These are phyloP conservation scores for Colletotrichum salicis DNA, from an alignment of 2,329 filamentous ascomycete species.

Conservation along the genomic window DNA sequence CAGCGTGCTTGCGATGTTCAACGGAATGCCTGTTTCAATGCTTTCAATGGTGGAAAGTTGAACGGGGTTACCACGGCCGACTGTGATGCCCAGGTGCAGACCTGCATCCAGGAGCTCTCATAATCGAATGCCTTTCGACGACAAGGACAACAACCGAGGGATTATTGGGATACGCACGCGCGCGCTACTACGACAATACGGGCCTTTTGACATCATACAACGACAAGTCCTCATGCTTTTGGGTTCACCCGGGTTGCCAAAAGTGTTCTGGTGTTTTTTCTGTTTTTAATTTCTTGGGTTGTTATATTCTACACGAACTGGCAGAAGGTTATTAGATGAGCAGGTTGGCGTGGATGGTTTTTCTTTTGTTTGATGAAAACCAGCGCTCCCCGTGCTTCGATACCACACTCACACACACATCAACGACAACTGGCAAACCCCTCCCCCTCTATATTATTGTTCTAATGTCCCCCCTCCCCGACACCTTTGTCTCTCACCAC, in stretches of 20 bases:
- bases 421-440: conserved; percentile 23
- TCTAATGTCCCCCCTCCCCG: conserved; percentile 33
- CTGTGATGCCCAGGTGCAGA: conserved; percentile 64
- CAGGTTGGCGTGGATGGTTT: conserved; percentile 16
- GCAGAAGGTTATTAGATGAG: conserved; percentile 19
- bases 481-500: neutral
- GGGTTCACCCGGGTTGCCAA: neutral
- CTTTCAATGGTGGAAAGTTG: conserved; percentile 61
- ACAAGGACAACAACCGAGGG: conserved; percentile 17
- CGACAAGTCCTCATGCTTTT: neutral
- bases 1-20: conserved; percentile 72
- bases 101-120: conserved; percentile 51
- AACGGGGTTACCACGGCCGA: conserved; percentile 55
- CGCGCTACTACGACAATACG: neutral
- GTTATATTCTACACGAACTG: conserved; percentile 2
- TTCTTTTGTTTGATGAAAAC: conserved; percentile 22
- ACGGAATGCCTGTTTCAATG: conserved; percentile 68
- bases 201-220: conserved; percentile 2
- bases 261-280: conserved; percentile 15
- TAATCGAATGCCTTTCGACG: conserved; percentile 33
- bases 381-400: conserved; percentile 18
- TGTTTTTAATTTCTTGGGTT: conserved; percentile 21
- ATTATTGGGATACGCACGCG: neutral
- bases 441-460: conserved; percentile 35
- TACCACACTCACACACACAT: conserved; percentile 16